Percentiles rank a stretch among this genome's conserved stretches.
Evolutionary conservation across 305 asterid species (phyloP).

Genomic region (Stenogyne calaminthoides): DNA sequence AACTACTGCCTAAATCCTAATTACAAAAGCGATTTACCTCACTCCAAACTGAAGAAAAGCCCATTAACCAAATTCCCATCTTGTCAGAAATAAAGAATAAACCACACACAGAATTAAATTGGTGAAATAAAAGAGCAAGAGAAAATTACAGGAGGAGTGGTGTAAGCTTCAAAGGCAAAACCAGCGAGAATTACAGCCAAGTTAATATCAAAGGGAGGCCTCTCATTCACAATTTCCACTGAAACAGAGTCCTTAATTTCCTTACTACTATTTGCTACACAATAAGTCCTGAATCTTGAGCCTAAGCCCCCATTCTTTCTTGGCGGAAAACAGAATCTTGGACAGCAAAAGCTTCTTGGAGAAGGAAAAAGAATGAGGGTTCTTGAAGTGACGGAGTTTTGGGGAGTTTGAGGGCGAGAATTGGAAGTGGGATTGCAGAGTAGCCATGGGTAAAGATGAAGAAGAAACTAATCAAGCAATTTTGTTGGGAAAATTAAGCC

Average conservation of each 20-base stretch:
- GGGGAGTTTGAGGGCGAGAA: slow-evolving; percentile 39
- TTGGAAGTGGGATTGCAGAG: slow-evolving; percentile 47
- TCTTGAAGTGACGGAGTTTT: slow-evolving; percentile 49
- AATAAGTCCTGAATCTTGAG: slow-evolving; percentile 34
- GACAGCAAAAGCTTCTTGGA: slow-evolving; percentile 46
- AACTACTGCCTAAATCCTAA: not conserved
- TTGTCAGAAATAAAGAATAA: slow-evolving; percentile 10
- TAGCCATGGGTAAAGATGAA: slow-evolving; percentile 45
- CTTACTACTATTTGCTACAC: slow-evolving; percentile 37
- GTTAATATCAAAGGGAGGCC: slow-evolving; percentile 81
- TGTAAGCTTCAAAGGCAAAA: slow-evolving; percentile 95
- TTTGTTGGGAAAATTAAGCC: not conserved
- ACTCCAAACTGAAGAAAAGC: not conserved
- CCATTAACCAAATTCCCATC: not conserved
- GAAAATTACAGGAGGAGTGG: slow-evolving; percentile 72
- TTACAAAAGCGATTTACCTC: not conserved
- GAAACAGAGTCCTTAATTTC: slow-evolving; percentile 45
- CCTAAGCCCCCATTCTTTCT: slow-evolving; percentile 40
- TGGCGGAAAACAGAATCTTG: slow-evolving; percentile 25
- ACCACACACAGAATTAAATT: not conserved
- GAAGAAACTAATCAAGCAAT: slow-evolving; percentile 14
- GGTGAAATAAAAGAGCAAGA: slow-evolving; percentile 23
- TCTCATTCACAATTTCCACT: slow-evolving; percentile 39
- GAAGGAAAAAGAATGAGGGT: slow-evolving; percentile 49
- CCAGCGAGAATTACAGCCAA: slow-evolving; percentile 98